These are phyloP conservation scores for Thozetella sp. DNA, from an alignment of 495 filamentous ascomycete genomes.

Conservation along the genomic window DNA sequence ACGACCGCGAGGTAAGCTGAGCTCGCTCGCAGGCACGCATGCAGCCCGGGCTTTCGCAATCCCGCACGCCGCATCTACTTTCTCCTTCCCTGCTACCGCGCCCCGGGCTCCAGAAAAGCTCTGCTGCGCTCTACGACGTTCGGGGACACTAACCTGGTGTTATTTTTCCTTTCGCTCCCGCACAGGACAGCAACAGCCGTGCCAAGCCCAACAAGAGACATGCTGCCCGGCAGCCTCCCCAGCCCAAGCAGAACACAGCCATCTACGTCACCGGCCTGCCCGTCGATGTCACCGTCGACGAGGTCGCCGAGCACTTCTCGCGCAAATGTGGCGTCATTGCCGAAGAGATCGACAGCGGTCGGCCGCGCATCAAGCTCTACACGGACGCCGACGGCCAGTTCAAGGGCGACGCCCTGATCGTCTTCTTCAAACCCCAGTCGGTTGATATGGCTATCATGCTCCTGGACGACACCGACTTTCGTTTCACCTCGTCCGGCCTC, in stretches of 20 bases:
- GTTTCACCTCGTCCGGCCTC: conserved; percentile 55
- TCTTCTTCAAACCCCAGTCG: conserved; percentile 92
- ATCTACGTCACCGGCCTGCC: conserved; percentile 90
- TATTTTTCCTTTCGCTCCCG: conserved; percentile 19
- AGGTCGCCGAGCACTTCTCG: conserved; percentile 82
- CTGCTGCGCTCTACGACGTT: conserved; percentile 1
- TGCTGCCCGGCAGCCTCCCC: conserved; percentile 25
- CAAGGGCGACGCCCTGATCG: conserved; percentile 91
- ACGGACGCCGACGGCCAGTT: conserved; percentile 77
- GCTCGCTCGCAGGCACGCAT: conserved; percentile 21
- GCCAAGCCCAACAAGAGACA: conserved; percentile 24
- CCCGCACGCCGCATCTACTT: conserved; percentile 4
- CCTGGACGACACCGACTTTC: conserved; percentile 87
- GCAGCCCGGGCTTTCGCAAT: conserved; percentile 8
- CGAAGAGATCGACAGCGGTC: conserved; percentile 81
- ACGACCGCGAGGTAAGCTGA: conserved; percentile 60
- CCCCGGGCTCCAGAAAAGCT: background rate
- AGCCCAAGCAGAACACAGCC: conserved; percentile 79
- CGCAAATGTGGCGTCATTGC: conserved; percentile 89
- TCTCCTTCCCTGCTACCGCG: background rate
- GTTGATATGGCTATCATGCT: conserved; percentile 88
- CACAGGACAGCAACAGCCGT: conserved; percentile 21
- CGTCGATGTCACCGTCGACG: conserved; percentile 71
- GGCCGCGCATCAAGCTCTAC: conserved; percentile 92
- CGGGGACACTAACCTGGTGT: conserved; percentile 10